Base-by-base conservation (phyloP, 176 grass and related monocot genomes). In the Raddia guianensis region DNA sequence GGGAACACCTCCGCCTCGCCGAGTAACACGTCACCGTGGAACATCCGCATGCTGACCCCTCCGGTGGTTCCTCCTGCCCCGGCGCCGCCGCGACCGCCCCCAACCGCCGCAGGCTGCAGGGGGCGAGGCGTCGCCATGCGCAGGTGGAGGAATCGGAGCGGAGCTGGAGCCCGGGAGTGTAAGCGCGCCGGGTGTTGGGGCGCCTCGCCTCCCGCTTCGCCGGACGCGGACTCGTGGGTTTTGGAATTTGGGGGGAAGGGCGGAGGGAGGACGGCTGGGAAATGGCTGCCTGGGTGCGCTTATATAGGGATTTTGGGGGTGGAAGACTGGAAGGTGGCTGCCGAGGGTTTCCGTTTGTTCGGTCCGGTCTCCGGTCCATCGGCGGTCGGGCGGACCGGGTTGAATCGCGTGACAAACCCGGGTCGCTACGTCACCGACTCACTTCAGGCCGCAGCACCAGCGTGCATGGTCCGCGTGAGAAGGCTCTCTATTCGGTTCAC, bases 1-100 rank as follows among this genome's bases (percentile, higher is more conserved):
- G 90, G 44, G 75, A 91, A 93, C 16, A 94, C 88, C 43, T 98
- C 95, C 33, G 69, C 90, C 21, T 98, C 92, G 51, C 95, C 95
- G 35, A 98, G 88, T 59, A 45, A 93, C 61, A 77, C 78, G 5
- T 93, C 92, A 12, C 92, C 92, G 67, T 98, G 90, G 90, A 81
- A 98, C 74, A 98, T 91, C 86, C 33, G 78, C 82, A 89, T 94
- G 72, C 60, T 79, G 73, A 91, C 90, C 27, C 82, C 73, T 16
- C 58, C 59, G 46, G 66, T 45, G 8, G 70, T 7, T 0, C 46
- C 64, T 19, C 49, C 58, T 45, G 75, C 45, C 60, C 67, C 21
- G 48, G 3, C 14, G 20, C n/a, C 35, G 54, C 20, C 63, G 27
- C 18, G 14, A 5, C 35, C 76, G 61, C 43, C 48, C 6, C 66